A percentile compares a stretch with the other conserved stretches of the same genome.
These are phyloP conservation scores for Pyrenula massariospora DNA, from an alignment of 495 filamentous ascomycete species.

Conservation along the genomic window DNA sequence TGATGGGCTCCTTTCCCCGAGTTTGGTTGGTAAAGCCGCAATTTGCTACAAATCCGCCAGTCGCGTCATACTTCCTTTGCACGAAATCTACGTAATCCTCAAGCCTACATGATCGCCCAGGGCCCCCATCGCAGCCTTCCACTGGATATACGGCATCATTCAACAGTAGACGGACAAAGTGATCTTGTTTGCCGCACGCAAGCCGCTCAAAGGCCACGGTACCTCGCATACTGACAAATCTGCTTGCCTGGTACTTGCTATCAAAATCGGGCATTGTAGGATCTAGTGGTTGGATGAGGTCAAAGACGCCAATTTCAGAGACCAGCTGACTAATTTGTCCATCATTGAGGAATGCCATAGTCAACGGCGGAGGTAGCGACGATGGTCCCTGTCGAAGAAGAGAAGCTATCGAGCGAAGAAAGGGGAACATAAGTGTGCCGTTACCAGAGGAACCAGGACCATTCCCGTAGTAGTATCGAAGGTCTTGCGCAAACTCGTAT, in stretches of 20 bases:
- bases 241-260: constrained; percentile 27
- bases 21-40: constrained; percentile 25
- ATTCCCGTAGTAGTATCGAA: constrained; percentile 47
- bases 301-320: constrained; percentile 40
- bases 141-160: constrained; percentile 45
- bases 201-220: constrained; percentile 42
- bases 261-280: constrained; percentile 19
- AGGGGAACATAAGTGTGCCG: background rate
- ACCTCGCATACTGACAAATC: constrained; percentile 43
- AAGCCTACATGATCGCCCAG: constrained; percentile 31
- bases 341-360: constrained; percentile 45
- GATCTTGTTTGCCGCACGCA: constrained; percentile 18
- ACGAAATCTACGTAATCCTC: constrained; percentile 32
- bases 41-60: constrained; percentile 29
- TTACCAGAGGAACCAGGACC: constrained; percentile 29
- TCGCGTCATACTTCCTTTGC: constrained; percentile 22
- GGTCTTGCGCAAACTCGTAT: constrained; percentile 48
- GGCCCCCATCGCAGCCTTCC: constrained; percentile 30
- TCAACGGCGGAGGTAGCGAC: constrained; percentile 23
- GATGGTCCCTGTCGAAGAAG: background rate
- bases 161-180: constrained; percentile 33
- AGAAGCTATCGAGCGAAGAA: background rate
- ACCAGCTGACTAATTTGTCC: constrained; percentile 47
- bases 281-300: constrained; percentile 28
- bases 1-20: background rate